Evolutionary conservation across 2,329 filamentous ascomycete genomes (phyloP).

Genomic region (Neurospora sp.): DNA sequence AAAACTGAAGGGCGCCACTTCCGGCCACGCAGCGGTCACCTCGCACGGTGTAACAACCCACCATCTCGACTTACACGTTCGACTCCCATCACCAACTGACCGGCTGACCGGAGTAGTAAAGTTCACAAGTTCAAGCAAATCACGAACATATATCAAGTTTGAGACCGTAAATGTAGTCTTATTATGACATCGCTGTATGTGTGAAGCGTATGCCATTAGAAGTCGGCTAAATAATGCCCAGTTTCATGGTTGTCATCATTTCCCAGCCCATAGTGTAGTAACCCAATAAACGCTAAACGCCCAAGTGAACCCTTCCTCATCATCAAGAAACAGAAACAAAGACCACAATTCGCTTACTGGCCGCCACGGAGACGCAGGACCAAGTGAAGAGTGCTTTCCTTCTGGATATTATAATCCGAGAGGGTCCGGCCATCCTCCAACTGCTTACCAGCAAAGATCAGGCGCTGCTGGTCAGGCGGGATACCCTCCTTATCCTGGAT

Average conservation of each 20-base stretch:
- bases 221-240: constrained; percentile 7
- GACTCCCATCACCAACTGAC: background rate
- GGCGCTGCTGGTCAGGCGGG: constrained; percentile 83
- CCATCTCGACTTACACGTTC: background rate
- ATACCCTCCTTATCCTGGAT: constrained; percentile 93
- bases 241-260: background rate
- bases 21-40: background rate
- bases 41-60: background rate
- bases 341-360: constrained; percentile 26
- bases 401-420: constrained; percentile 52
- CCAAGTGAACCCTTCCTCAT: background rate
- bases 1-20: background rate
- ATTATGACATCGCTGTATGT: background rate
- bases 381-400: constrained; percentile 62
- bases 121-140: background rate
- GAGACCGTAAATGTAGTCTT: background rate
- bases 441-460: constrained; percentile 20
- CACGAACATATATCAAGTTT: background rate
- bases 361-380: constrained; percentile 64
- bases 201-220: constrained; percentile 7
- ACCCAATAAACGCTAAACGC: background rate
- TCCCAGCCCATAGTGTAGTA: background rate
- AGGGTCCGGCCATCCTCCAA: constrained; percentile 19
- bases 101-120: background rate
- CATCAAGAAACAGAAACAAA: constrained; percentile 2